A percentile compares a stretch with the other conserved stretches of the same genome.
Evolutionary conservation across 2,329 filamentous ascomycete genomes (phyloP).

Genomic region (Xylariaceae sp.): DNA sequence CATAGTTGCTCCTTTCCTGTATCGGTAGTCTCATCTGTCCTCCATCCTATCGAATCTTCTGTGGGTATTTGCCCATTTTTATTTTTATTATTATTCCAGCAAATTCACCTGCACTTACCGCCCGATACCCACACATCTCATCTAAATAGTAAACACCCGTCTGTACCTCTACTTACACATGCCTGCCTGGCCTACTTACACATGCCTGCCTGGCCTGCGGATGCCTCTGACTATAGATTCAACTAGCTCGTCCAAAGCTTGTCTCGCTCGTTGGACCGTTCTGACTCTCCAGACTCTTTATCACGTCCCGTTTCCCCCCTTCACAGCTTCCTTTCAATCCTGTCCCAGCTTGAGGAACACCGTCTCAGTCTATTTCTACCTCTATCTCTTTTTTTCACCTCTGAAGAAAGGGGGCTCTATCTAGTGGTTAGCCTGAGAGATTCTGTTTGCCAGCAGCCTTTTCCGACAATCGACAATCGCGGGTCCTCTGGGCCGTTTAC

Average conservation of each 20-base stretch:
- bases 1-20: slow-evolving; percentile 14
- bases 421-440: slow-evolving; percentile 1
- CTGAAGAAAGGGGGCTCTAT: slow-evolving; percentile 14
- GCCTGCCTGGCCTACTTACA: background rate
- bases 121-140: no score
- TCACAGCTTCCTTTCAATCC: slow-evolving; percentile 16
- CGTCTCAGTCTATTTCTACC: slow-evolving; percentile 29
- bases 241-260: slow-evolving; percentile 25
- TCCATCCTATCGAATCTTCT: slow-evolving; percentile 9
- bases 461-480: slow-evolving; percentile 21
- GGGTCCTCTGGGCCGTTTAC: slow-evolving; percentile 23
- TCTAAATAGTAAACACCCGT: no score
- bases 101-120: no score
- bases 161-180: background rate
- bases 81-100: no score
- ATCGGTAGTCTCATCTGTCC: slow-evolving; percentile 17
- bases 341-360: slow-evolving; percentile 27
- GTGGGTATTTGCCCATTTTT: no score
- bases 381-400: slow-evolving; percentile 1
- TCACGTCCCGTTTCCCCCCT: slow-evolving; percentile 21
- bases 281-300: slow-evolving; percentile 25
- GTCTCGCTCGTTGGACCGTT: slow-evolving; percentile 24
- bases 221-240: background rate
- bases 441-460: slow-evolving; percentile 26
- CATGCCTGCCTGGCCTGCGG: background rate